Base-by-base conservation (phyloP, 495 filamentous ascomycete species). In the Neurospora cerealis region DNA sequence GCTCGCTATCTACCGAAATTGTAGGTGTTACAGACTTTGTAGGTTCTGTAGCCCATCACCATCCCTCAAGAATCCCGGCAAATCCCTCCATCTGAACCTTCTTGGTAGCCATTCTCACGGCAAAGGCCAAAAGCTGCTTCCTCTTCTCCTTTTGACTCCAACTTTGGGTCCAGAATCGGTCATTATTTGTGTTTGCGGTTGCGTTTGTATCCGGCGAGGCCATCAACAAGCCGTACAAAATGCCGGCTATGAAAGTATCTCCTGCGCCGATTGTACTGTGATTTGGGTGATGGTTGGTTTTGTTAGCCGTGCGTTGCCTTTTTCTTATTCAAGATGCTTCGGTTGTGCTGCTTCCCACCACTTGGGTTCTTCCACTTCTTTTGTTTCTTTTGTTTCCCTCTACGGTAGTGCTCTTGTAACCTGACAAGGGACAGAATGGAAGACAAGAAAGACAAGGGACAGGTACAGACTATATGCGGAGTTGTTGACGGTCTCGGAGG, bases 221-320 rank as follows among this genome's bases (percentile, higher is more conserved):
- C 83, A 28, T 84, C 75, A 34, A 75, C 75, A 91, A 77, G 24
- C 85, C 86, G 78, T 89, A 93, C 54, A 93, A 79, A 79, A 93
- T 88, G 34, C 90, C 91, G 9, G 91, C 91, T 74, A 92, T 89
- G 75, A 93, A 93, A 2, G 91, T 93, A 78, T 93, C 91, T 76
- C 91, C 91, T 73, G 91, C 91, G 62, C 91, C 91, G 69, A 92
- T 86, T 11, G 90, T 86, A 76, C 90, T 93, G 71, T 46, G 69
- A 54, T 34, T 32, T 48, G 72, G 28, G 42, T 21, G 11, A 72
- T 40, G 21, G 11, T 70, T 48, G 9, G 74, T 79, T 79, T 66
- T 34, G 54, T 60, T 32, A 66, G 54, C 15, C 54, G 3, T 66
- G 54, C 9, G 3, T 19, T 66, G 15, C 34, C 54, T 4, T 66